Percentiles rank a stretch among this genome's conserved stretches.
These are phyloP conservation scores for Epichloe glyceriae DNA, from an alignment of 2,329 filamentous ascomycete species.

Conservation along the genomic window DNA sequence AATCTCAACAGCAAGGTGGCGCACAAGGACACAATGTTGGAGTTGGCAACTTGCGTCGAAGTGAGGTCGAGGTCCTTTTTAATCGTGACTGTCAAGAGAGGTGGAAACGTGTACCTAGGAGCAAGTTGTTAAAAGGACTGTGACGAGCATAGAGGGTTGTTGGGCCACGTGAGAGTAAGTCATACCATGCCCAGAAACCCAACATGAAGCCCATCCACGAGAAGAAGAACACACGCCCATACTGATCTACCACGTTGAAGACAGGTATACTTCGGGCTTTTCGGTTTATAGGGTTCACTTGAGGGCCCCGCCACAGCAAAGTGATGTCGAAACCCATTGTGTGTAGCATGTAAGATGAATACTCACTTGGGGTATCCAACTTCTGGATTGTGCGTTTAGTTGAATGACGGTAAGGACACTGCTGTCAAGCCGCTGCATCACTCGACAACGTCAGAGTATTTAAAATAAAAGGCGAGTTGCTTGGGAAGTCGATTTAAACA, in stretches of 20 bases:
- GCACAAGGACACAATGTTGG: conserved; percentile 72
- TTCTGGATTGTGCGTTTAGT: background rate
- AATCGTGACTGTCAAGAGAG: conserved; percentile 66
- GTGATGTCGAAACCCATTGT: conserved; percentile 18
- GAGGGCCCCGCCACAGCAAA: conserved; percentile 34
- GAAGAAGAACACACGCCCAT: conserved; percentile 85
- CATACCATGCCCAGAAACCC: conserved; percentile 70
- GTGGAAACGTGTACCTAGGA: conserved; percentile 68
- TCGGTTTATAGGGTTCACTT: conserved; percentile 70
- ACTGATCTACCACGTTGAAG: conserved; percentile 64
- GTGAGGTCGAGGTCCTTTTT: conserved; percentile 63
- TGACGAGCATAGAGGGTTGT: too few species aligned
- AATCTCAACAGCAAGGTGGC: conserved; percentile 62
- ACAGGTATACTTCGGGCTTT: conserved; percentile 73
- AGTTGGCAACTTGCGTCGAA: conserved; percentile 64
- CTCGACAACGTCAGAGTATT: background rate
- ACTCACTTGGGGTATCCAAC: background rate
- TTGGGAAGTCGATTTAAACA: background rate
- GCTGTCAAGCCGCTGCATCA: background rate
- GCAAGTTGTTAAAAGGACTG: background rate
- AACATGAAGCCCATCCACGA: conserved; percentile 79
- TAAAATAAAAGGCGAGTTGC: background rate
- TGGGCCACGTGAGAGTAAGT: background rate
- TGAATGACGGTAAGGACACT: background rate
- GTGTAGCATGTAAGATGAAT: background rate